Conservation (phyloP, 768 basidiomycete genomes). For the Boletus coccyginus region DNA sequence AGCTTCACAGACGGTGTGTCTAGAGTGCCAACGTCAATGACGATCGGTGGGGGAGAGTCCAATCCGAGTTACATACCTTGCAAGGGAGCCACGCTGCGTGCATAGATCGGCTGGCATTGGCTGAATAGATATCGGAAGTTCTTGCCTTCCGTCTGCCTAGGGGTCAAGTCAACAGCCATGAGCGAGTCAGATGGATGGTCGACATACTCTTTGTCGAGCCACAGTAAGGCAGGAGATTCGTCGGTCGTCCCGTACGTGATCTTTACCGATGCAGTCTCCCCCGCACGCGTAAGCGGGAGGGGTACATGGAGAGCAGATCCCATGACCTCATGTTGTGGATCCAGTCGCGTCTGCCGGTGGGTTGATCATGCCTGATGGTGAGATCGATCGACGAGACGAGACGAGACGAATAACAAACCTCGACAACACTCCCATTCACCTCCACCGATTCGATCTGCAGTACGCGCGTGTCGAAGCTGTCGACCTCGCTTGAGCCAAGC, state of each 20-base stretch:
- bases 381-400: neutral
- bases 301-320: slow-evolving; percentile 70
- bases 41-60: neutral
- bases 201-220: slow-evolving; percentile 74
- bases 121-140: slow-evolving; percentile 85
- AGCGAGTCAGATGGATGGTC: neutral
- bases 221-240: slow-evolving; percentile 76
- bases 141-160: slow-evolving; percentile 84
- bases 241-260: slow-evolving; percentile 74
- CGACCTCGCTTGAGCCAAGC: neutral
- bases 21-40: slow-evolving; percentile 19
- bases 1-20: slow-evolving; percentile 89
- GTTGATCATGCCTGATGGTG: neutral
- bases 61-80: slow-evolving; percentile 51
- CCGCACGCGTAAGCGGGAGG: slow-evolving; percentile 39
- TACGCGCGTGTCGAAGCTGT: slow-evolving; percentile 46
- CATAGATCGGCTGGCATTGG: slow-evolving; percentile 91
- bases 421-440: slow-evolving; percentile 43
- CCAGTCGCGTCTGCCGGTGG: slow-evolving; percentile 46
- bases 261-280: slow-evolving; percentile 43
- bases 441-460: slow-evolving; percentile 56
- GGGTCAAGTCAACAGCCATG: neutral
- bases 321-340: slow-evolving; percentile 63
- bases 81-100: slow-evolving; percentile 72
- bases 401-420: slow-evolving; percentile 37